Conservation (phyloP, 805 yeast genomes). For the Candida khao-thaluensis region DNA sequence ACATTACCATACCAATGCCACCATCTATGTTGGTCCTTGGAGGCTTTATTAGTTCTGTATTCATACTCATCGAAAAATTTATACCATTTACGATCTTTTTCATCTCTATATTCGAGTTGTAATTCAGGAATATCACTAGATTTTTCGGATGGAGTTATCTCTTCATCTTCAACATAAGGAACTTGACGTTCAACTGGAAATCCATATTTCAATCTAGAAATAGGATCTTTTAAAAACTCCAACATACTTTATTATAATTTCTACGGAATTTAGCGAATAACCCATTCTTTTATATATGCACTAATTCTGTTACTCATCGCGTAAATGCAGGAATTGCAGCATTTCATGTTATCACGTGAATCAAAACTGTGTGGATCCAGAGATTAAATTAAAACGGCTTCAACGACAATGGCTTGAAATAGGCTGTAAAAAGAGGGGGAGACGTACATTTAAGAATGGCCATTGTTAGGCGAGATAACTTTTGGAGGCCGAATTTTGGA, state of each 20-base stretch:
- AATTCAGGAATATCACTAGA: conserved; percentile 7
- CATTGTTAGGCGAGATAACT: too few species aligned
- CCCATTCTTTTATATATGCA: too few species aligned
- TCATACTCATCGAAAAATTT: conserved; percentile 57
- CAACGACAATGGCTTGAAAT: too few species aligned
- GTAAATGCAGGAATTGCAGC: conserved; percentile 1
- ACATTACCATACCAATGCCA: conserved; percentile 50
- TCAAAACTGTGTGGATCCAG: not conserved
- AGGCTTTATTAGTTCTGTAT: conserved; percentile 44
- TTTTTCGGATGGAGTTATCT: not conserved
- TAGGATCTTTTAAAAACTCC: conserved; percentile 10
- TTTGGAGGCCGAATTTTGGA: too few species aligned
- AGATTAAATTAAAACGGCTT: too few species aligned
- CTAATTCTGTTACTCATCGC: too few species aligned
- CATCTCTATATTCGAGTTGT: conserved; percentile 31
- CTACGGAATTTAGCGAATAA: too few species aligned
- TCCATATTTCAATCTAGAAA: conserved; percentile 16
- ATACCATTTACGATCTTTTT: conserved; percentile 33
- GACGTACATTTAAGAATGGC: too few species aligned
- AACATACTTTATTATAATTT: not conserved
- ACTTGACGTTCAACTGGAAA: conserved; percentile 13
- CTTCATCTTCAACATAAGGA: conserved; percentile 6
- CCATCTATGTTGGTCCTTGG: conserved; percentile 27
- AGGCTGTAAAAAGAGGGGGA: too few species aligned
- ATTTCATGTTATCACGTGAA: conserved; percentile 3